These are phyloP conservation scores for Coleophoma eucalyptorum DNA, from an alignment of 2,329 filamentous ascomycete species.

Conservation along the genomic window DNA sequence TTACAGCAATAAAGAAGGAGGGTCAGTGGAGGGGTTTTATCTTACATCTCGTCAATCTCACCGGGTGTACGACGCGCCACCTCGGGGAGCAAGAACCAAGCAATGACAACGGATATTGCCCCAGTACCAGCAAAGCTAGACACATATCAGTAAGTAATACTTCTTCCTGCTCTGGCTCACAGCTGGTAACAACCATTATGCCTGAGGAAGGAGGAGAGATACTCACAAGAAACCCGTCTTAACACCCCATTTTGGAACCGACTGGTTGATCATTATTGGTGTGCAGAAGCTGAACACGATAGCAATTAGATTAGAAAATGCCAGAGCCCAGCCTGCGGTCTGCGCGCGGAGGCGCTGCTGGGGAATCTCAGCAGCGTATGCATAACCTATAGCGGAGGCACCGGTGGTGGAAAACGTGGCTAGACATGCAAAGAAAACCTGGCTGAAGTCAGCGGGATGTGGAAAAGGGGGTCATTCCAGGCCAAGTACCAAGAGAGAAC, in stretches of 20 bases:
- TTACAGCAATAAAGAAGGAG: background rate
- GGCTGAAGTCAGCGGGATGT: background rate
- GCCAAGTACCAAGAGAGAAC: conserved; percentile 31
- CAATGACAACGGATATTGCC: conserved; percentile 24
- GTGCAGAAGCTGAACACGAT: conserved; percentile 42
- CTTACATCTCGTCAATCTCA: conserved; percentile 35
- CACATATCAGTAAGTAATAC: background rate
- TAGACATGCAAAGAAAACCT: conserved; percentile 38
- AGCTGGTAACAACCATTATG: background rate
- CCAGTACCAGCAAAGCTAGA: conserved; percentile 31
- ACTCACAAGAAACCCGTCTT: conserved; percentile 41
- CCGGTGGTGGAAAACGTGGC: conserved; percentile 38
- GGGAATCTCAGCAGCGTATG: conserved; percentile 37
- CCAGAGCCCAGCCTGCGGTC: conserved; percentile 35
- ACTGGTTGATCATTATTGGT: conserved; percentile 39
- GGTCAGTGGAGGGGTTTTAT: conserved; percentile 1
- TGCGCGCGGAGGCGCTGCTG: conserved; percentile 35
- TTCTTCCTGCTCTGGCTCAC: background rate
- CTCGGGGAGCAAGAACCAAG: conserved; percentile 34
- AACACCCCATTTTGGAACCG: conserved; percentile 33
- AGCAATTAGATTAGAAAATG: conserved; percentile 33
- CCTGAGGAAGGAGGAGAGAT: background rate
- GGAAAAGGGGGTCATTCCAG: background rate
- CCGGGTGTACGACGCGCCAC: conserved; percentile 30
- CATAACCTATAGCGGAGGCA: conserved; percentile 37